Evolutionary conservation across 1,139 yeast genomes (phyloP).

Genomic region (Taiozyma sp.): DNA sequence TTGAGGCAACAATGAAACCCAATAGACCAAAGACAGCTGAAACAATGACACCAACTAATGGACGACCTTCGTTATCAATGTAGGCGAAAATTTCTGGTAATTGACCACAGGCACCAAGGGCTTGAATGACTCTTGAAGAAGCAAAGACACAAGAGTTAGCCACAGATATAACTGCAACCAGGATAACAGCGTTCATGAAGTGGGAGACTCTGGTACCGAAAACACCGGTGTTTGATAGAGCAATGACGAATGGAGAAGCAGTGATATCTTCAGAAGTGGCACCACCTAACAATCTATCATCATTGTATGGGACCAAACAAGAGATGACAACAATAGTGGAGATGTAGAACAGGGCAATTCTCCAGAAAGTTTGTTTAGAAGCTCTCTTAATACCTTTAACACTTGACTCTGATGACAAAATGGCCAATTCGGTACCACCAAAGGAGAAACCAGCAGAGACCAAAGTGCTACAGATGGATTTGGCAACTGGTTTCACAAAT

Average conservation of each 20-base stretch:
- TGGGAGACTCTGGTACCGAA: constrained; percentile 43
- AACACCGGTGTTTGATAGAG: constrained; percentile 35
- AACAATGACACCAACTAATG: constrained; percentile 44
- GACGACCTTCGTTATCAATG: constrained; percentile 53
- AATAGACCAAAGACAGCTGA: constrained; percentile 52
- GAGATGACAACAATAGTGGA: constrained; percentile 56
- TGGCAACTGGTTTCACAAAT: constrained; percentile 49
- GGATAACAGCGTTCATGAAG: constrained; percentile 49
- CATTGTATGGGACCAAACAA: constrained; percentile 50
- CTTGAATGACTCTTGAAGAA: constrained; percentile 55
- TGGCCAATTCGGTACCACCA: constrained; percentile 70
- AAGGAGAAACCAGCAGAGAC: constrained; percentile 73
- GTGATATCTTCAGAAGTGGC: constrained; percentile 37
- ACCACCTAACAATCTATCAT: constrained; percentile 36
- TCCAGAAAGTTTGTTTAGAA: constrained; percentile 56
- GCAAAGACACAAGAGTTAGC: constrained; percentile 60
- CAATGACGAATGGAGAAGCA: constrained; percentile 53
- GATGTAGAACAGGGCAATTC: constrained; percentile 68
- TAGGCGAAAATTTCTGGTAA: constrained; percentile 57
- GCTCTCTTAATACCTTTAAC: constrained; percentile 71
- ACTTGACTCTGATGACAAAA: constrained; percentile 66
- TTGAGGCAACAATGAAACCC: constrained; percentile 59
- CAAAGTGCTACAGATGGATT: constrained; percentile 55
- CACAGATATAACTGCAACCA: constrained; percentile 55
- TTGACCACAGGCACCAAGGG: constrained; percentile 51